A percentile compares a stretch with the other conserved stretches of the same genome.
These are phyloP conservation scores for Amanita inopinata DNA, from an alignment of 768 basidiomycete genomes.

Conservation along the genomic window DNA sequence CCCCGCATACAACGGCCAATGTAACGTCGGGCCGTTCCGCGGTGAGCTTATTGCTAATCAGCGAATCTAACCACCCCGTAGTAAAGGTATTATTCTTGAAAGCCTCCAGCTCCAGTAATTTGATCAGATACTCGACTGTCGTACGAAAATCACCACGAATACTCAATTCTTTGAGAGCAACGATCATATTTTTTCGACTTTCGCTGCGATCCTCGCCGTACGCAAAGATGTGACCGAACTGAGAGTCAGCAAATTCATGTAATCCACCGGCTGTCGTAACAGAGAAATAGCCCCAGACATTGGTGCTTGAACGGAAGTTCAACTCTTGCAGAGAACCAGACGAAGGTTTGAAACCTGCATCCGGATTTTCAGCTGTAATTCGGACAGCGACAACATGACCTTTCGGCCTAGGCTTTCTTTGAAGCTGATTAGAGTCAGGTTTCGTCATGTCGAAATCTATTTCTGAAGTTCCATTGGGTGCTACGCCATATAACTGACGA, in stretches of 20 bases:
- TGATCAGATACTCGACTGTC: conserved; percentile 98
- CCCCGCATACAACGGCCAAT: conserved; percentile 92
- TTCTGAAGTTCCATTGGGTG: conserved; percentile 77
- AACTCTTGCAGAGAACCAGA: conserved; percentile 95
- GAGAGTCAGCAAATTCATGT: conserved; percentile 98
- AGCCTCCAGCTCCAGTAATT: conserved; percentile 88
- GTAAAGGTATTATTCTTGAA: conserved; percentile 98
- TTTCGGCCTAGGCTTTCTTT: conserved; percentile 93
- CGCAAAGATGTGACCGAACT: conserved; percentile 98
- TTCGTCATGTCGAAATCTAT: conserved; percentile 96
- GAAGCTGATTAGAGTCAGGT: conserved; percentile 78
- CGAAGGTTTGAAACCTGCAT: conserved; percentile 99
- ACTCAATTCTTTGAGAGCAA: conserved; percentile 94
- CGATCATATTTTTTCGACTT: conserved; percentile 98
- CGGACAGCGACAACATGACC: conserved; percentile 99
- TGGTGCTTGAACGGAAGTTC: conserved; percentile 98
- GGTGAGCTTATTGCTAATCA: conserved; percentile 95
- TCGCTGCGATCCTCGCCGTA: conserved; percentile 95
- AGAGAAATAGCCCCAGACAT: conserved; percentile 99
- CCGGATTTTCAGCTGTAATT: conserved; percentile 98
- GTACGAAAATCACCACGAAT: conserved; percentile 99
- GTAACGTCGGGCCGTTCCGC: conserved; percentile 92
- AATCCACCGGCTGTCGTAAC: conserved; percentile 92
- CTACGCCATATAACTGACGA: conserved; percentile 90
- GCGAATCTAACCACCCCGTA: conserved; percentile 95